Evolutionary conservation across 164 flowering plant genomes (phyloP).

Genomic region (Santalum album): DNA sequence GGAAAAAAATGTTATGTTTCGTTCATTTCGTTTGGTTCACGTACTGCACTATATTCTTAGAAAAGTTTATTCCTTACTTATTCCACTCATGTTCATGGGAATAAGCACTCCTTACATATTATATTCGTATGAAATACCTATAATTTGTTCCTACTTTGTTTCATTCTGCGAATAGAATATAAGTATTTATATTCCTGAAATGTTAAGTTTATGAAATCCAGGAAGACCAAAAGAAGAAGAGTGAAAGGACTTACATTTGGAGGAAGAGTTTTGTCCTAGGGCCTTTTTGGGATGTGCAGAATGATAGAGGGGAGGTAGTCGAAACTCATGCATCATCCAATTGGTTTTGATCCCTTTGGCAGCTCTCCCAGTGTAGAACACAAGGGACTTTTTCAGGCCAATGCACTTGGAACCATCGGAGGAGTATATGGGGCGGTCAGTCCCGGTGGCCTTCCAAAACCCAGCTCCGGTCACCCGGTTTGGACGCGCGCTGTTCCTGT

Average conservation of each 20-base stretch:
- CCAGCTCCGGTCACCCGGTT: conserved; percentile 59
- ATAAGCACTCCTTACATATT: no score
- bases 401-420: conserved; percentile 43
- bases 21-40: no score
- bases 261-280: conserved; percentile 32
- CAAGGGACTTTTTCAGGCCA: conserved; percentile 63
- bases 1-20: no score
- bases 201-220: no score
- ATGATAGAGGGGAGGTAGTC: conserved; percentile 36
- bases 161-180: no score
- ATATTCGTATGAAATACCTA: no score
- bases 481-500: conserved; percentile 55
- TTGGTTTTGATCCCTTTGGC: conserved; percentile 62
- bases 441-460: conserved; percentile 75
- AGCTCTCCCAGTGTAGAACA: conserved; percentile 66
- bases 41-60: no score
- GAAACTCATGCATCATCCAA: conserved; percentile 78
- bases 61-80: no score
- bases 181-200: no score
- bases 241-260: conserved; percentile 25
- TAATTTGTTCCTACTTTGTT: no score
- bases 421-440: conserved; percentile 59
- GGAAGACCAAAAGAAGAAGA: no score
- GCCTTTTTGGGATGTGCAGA: conserved; percentile 26
- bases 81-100: no score